Evolutionary conservation across 2,329 filamentous ascomycete genomes (phyloP).

Genomic region (Amphichorda felina): DNA sequence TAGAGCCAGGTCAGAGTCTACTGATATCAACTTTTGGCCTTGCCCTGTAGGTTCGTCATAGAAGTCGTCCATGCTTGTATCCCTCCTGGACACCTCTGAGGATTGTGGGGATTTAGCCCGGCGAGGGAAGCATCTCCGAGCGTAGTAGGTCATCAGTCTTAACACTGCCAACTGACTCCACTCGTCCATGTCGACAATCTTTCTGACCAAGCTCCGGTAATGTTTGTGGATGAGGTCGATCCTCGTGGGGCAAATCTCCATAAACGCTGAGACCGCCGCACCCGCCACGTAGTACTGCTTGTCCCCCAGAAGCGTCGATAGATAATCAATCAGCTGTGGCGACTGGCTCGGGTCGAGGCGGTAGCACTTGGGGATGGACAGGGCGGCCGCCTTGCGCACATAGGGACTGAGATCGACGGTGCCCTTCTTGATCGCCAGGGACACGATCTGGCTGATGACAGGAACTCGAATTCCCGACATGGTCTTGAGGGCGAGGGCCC

Average conservation of each 20-base stretch:
- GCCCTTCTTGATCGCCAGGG: slow-evolving; percentile 88
- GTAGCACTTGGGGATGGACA: slow-evolving; percentile 95
- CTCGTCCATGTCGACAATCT: slow-evolving; percentile 97
- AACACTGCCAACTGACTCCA: slow-evolving; percentile 87
- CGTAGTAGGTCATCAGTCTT: slow-evolving; percentile 72
- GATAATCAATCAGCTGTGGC: slow-evolving; percentile 74
- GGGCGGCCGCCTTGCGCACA: slow-evolving; percentile 82
- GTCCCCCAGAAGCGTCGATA: slow-evolving; percentile 70
- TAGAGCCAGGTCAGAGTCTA: slow-evolving; percentile 75
- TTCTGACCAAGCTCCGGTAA: slow-evolving; percentile 74
- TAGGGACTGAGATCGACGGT: slow-evolving; percentile 88
- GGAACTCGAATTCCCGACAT: slow-evolving; percentile 98
- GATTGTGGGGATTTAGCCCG: slow-evolving; percentile 45
- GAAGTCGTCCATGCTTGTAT: slow-evolving; percentile 53
- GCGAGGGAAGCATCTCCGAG: slow-evolving; percentile 75
- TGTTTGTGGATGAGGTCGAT: slow-evolving; percentile 85
- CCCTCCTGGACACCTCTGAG: slow-evolving; percentile 16
- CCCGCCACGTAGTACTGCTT: slow-evolving; percentile 96
- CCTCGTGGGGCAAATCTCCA: slow-evolving; percentile 79
- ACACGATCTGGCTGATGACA: slow-evolving; percentile 95
- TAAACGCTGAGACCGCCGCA: slow-evolving; percentile 77
- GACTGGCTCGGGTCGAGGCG: slow-evolving; percentile 75
- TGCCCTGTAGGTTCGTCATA: slow-evolving; percentile 58
- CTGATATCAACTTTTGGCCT: slow-evolving; percentile 35
- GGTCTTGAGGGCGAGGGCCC: slow-evolving; percentile 83